Conservation (phyloP, 768 basidiomycete species). For the Psilocybe sp. region DNA sequence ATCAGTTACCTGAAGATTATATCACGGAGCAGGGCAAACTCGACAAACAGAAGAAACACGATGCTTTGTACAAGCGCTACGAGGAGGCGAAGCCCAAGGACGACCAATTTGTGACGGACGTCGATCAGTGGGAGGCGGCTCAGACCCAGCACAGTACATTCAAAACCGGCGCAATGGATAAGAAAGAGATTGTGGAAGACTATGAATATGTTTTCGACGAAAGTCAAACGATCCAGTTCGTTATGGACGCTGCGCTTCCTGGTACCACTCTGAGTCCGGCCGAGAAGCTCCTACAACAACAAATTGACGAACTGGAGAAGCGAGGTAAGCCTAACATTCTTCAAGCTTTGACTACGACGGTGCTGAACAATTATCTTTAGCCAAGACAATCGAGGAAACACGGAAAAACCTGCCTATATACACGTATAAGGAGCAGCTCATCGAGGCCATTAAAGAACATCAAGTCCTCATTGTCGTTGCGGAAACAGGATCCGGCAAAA, state of each 20-base stretch:
- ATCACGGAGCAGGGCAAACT: conserved; percentile 98
- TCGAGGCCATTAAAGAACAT: conserved; percentile 85
- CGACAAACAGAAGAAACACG: conserved; percentile 93
- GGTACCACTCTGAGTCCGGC: conserved; percentile 76
- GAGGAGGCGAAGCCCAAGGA: conserved; percentile 91
- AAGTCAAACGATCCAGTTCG: conserved; percentile 93
- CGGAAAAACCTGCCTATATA: conserved; percentile 94
- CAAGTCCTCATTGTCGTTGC: conserved; percentile 97
- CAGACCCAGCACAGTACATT: conserved; percentile 90
- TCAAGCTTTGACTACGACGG: neutral
- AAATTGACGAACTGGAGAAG: conserved; percentile 90
- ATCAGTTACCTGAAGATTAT: conserved; percentile 96
- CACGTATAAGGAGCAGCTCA: conserved; percentile 80
- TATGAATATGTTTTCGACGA: conserved; percentile 99
- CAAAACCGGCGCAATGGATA: conserved; percentile 90
- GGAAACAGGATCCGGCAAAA: conserved; percentile 98
- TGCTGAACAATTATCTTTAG: conserved; percentile 34
- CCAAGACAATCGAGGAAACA: conserved; percentile 87
- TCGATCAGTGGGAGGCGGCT: conserved; percentile 95
- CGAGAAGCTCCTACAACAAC: conserved; percentile 79
- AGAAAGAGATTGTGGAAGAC: conserved; percentile 72
- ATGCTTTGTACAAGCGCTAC: conserved; percentile 90
- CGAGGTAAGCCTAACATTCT: conserved; percentile 54
- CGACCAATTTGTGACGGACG: conserved; percentile 93
- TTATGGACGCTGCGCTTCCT: conserved; percentile 76